Conservation (phyloP, 108 stramenopile species). For the Cyclostephanos tholiformis region DNA sequence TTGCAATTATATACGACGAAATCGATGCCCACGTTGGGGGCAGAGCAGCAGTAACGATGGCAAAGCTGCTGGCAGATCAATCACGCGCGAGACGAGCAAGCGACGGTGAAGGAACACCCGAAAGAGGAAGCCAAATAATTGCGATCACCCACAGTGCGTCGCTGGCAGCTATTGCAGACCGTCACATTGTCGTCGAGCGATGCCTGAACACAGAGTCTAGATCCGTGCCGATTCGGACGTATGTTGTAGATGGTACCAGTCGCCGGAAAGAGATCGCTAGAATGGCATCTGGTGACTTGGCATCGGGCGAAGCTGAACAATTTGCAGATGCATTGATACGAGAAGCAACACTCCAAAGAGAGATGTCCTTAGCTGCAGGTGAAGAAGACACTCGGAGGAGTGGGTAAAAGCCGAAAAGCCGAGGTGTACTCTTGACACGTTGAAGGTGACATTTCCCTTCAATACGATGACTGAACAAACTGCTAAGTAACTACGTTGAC, state of each 20-base stretch:
- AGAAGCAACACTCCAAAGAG: constrained; percentile 50
- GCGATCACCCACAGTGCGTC: constrained; percentile 84
- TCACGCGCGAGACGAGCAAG: constrained; percentile 28
- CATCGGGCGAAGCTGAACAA: constrained; percentile 63
- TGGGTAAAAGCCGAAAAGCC: too few relatives aligned
- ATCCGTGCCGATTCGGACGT: constrained; percentile 37
- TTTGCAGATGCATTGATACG: constrained; percentile 83
- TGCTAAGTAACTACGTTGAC: too few relatives aligned
- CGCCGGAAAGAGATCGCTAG: constrained; percentile 75
- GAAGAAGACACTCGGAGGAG: too few relatives aligned
- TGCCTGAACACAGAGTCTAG: constrained; percentile 1
- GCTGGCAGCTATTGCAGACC: constrained; percentile 74
- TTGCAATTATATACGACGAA: constrained; percentile 83
- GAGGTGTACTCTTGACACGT: too few relatives aligned
- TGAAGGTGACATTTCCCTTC: too few relatives aligned
- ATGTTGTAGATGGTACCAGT: constrained; percentile 48
- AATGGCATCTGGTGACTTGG: constrained; percentile 85
- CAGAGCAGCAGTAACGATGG: constrained; percentile 76
- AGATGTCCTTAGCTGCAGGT: constrained; percentile 23
- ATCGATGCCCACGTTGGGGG: constrained; percentile 90
- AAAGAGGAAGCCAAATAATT: constrained; percentile 62
- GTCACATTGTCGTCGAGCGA: constrained; percentile 74
- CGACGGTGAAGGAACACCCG: background rate
- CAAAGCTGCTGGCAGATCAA: constrained; percentile 74
- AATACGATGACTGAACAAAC: too few relatives aligned